These are phyloP conservation scores for Collariella sp. DNA, from an alignment of 495 filamentous ascomycete genomes.

Conservation along the genomic window DNA sequence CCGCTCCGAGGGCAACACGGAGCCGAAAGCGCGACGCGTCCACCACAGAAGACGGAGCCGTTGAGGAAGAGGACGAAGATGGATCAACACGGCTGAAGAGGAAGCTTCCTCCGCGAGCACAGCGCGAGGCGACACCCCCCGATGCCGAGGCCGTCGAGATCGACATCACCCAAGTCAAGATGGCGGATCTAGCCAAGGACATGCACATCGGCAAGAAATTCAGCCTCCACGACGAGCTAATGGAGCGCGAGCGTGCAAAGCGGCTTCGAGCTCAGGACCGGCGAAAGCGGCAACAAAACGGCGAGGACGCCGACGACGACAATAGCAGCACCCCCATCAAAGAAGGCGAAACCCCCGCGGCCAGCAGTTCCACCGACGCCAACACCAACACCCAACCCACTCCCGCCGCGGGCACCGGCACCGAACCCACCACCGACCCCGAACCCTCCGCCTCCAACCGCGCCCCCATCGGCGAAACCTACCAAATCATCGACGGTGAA, in stretches of 20 bases:
- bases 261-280: constrained; percentile 32
- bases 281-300: constrained; percentile 19
- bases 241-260: constrained; percentile 37
- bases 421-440: neutral
- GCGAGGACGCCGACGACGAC: constrained; percentile 7
- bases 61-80: constrained; percentile 15
- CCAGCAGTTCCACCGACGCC: neutral
- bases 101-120: constrained; percentile 7
- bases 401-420: neutral
- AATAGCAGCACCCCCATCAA: neutral
- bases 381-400: neutral
- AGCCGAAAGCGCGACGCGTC: constrained; percentile 6
- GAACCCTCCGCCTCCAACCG: neutral
- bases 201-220: constrained; percentile 72
- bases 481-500: constrained; percentile 67
- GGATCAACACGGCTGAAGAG: constrained; percentile 17
- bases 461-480: constrained; percentile 20
- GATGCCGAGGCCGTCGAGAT: constrained; percentile 67
- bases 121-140: constrained; percentile 57
- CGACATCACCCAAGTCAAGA: constrained; percentile 59
- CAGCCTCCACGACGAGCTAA: constrained; percentile 52
- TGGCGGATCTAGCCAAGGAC: constrained; percentile 76
- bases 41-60: neutral
- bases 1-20: neutral
- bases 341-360: constrained; percentile 5